phyloP scores from a whole-genome alignment of 2,329 filamentous ascomycete species.

The Blastomyces silverae region DNA sequence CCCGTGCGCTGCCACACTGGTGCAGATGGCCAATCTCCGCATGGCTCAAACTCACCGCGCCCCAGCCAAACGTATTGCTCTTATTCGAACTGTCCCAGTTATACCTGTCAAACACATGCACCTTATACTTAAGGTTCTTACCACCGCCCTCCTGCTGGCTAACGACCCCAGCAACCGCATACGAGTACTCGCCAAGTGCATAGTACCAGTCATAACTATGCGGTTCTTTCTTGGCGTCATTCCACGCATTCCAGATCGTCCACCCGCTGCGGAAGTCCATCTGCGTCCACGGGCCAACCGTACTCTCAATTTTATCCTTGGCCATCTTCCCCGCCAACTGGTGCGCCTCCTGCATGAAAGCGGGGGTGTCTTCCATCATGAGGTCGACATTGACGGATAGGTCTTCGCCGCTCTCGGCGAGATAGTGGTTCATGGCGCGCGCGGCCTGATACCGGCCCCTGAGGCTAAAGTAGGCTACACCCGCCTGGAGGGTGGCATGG shows the following conservation, averaged over 20 bases:
- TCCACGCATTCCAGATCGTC: conserved; percentile 12
- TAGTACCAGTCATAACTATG: conserved; percentile 13
- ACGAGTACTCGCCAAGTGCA: conserved; percentile 11
- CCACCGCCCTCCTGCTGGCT: background rate
- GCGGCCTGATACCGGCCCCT: conserved; percentile 5
- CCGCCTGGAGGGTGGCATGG: conserved; percentile 6
- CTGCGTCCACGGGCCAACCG: conserved; percentile 1
- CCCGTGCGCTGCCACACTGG: conserved; percentile 10
- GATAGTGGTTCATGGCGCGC: conserved; percentile 11
- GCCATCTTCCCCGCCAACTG: background rate
- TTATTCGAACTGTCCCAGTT: conserved; percentile 12
- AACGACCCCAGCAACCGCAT: conserved; percentile 2
- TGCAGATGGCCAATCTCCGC: conserved; percentile 13
- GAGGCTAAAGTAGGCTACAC: background rate
- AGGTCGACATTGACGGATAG: background rate
- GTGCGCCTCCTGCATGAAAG: background rate
- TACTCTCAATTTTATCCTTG: background rate
- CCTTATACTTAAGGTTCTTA: conserved; percentile 2
- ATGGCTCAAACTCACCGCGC: conserved; percentile 5
- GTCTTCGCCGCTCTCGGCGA: conserved; percentile 1
- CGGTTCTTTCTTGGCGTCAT: background rate
- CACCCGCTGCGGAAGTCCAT: conserved; percentile 6
- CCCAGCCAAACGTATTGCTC: conserved; percentile 8
- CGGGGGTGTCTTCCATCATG: conserved; percentile 7
- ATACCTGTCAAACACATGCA: conserved; percentile 11